Evolutionary conservation across 2,329 filamentous ascomycete genomes (phyloP).

Genomic region (Lasiodiplodia gonubiensis): DNA sequence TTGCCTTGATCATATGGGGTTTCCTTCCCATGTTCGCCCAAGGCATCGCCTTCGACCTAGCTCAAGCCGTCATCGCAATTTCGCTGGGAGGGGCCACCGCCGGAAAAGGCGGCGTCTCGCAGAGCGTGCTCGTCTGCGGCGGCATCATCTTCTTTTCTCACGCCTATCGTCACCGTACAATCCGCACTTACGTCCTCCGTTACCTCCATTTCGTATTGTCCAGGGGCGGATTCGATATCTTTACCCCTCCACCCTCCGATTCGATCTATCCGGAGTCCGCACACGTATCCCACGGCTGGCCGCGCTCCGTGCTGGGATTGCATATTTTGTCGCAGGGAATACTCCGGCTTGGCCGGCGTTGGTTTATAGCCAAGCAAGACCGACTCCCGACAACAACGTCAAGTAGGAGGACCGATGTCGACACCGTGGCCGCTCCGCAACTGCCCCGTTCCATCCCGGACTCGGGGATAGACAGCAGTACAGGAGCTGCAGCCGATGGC

Average conservation of each 20-base stretch:
- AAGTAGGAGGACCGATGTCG: constrained; percentile 61
- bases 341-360: constrained; percentile 68
- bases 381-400: constrained; percentile 32
- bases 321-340: constrained; percentile 77
- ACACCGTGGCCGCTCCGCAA: constrained; percentile 54
- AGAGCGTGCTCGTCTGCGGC: constrained; percentile 74
- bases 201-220: constrained; percentile 52
- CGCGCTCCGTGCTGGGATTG: constrained; percentile 72
- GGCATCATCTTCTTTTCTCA: constrained; percentile 65
- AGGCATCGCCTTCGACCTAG: constrained; percentile 85
- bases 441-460: constrained; percentile 52
- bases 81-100: constrained; percentile 83
- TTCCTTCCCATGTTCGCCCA: constrained; percentile 87
- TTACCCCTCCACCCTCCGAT: constrained; percentile 46
- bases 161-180: constrained; percentile 29
- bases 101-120: constrained; percentile 70
- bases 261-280: constrained; percentile 44
- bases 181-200: constrained; percentile 45
- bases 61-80: constrained; percentile 91
- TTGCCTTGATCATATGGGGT: constrained; percentile 84
- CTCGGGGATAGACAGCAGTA: constrained; percentile 35
- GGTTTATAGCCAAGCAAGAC: constrained; percentile 29
- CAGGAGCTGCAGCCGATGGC: constrained; percentile 50
- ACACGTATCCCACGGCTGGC: constrained; percentile 66
- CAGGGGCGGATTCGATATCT: constrained; percentile 48